Base-by-base conservation (phyloP, 192 early-diverging fungal genomes). In the Backusella sp. region DNA sequence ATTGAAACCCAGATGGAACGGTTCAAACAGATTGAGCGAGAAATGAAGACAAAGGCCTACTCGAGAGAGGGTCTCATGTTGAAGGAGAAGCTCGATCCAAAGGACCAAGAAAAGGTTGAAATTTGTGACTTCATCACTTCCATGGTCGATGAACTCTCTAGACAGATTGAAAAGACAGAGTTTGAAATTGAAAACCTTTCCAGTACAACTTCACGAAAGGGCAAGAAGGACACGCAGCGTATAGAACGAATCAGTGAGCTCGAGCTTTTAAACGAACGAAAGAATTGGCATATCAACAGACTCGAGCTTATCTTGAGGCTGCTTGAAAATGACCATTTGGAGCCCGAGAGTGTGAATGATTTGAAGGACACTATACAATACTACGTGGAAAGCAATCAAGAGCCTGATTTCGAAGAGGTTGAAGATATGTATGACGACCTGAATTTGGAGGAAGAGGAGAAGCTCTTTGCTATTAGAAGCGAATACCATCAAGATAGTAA, bases 1-100 rank as follows among this genome's bases (percentile, higher is more conserved):
- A 99, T 99, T 81, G 98, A 99, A 80, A 82, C 94, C 93, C 96
- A 98, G 91, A 99, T 99, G 98, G 98, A 99, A 78, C 90, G 89
- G 78, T 99, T 99, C 89, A 99, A 99, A 86, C 96, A 95, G 7
- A 91, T 91, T 52, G 98, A 99, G 79, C 97, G 97, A 82, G 98
- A 98, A 83, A 95, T 99, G 88, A 99, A 99, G 83, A 97, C 97
- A 59, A 99, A 99, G 81, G 97, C 98, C 4, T 99, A 92, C 80
- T 98, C 97, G 19, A 95, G 97, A 84, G 98, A 98, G 81, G 98
- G 98, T 26, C 82, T 99, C 52, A 81, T 88, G 74, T 89, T 90
- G 76, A 86, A 89, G 39, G 87, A 88, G 65, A 93, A 92, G 75
- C 83, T 98, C 70, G 98, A 99, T 86, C 98, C 98, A 7, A 92